Evolutionary conservation across 2,329 filamentous ascomycete genomes (phyloP).

Genomic region (Hymenoscyphus linearis): DNA sequence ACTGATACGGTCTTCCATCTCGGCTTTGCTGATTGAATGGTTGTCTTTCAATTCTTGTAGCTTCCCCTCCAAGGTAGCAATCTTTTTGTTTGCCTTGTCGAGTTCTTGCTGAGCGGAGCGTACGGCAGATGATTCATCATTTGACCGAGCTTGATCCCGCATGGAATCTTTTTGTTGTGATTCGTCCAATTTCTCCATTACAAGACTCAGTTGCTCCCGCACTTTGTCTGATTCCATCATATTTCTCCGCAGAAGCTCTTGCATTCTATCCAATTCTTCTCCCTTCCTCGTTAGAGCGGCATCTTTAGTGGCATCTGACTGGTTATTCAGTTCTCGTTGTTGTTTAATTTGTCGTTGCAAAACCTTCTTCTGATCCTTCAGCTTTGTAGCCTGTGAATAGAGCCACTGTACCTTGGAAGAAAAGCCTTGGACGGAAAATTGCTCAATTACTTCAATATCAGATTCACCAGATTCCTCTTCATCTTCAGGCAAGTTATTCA

Average conservation of each 20-base stretch:
- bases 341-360: slow-evolving; percentile 91
- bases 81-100: slow-evolving; percentile 27
- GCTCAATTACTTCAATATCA: slow-evolving; percentile 49
- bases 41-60: slow-evolving; percentile 29
- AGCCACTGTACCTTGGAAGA: slow-evolving; percentile 73
- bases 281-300: slow-evolving; percentile 55
- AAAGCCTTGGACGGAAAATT: slow-evolving; percentile 72
- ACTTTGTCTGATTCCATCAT: slow-evolving; percentile 31
- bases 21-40: slow-evolving; percentile 24
- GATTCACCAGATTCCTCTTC: slow-evolving; percentile 60
- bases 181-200: slow-evolving; percentile 33
- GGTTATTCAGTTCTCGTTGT: slow-evolving; percentile 86
- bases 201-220: slow-evolving; percentile 29
- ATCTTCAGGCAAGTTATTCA: slow-evolving; percentile 54
- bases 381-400: slow-evolving; percentile 66
- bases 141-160: slow-evolving; percentile 19
- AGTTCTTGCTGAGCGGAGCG: slow-evolving; percentile 23
- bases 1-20: slow-evolving; percentile 26
- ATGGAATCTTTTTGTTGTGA: slow-evolving; percentile 21
- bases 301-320: slow-evolving; percentile 70
- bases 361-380: slow-evolving; percentile 85
- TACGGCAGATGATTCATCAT: slow-evolving; percentile 21
- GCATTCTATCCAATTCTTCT: slow-evolving; percentile 47
- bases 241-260: slow-evolving; percentile 32
- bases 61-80: slow-evolving; percentile 30